Evolutionary conservation across 495 filamentous ascomycete species (phyloP).

Genomic region (Penicillium pancosmium): DNA sequence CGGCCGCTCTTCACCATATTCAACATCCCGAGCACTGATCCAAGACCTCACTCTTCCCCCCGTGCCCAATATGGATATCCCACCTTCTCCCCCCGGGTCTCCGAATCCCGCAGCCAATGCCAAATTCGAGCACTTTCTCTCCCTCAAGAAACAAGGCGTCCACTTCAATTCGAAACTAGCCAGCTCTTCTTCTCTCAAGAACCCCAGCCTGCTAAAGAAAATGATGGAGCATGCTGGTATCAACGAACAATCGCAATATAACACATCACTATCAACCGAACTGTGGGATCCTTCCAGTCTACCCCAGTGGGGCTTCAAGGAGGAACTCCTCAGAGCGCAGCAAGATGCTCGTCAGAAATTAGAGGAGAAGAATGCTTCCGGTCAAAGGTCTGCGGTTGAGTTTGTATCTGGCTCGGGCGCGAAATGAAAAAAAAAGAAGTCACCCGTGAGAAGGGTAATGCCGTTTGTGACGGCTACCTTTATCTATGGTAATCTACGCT

Average conservation of each 20-base stretch:
- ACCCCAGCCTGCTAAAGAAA: conserved; percentile 78
- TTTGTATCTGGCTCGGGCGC: conserved; percentile 64
- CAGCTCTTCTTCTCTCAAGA: conserved; percentile 69
- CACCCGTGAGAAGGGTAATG: conserved; percentile 8
- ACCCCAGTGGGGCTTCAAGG: conserved; percentile 73
- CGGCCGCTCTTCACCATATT: conserved; percentile 69
- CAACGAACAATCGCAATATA: conserved; percentile 68
- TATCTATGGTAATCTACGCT: too few species aligned
- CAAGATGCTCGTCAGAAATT: conserved; percentile 59
- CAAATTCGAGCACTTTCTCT: conserved; percentile 83
- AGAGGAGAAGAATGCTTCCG: conserved; percentile 55
- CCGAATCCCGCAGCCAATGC: conserved; percentile 63
- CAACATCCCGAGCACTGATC: conserved; percentile 63
- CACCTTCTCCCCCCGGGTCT: conserved; percentile 79
- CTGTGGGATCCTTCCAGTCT: conserved; percentile 69
- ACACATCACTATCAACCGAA: conserved; percentile 66
- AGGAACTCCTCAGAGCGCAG: conserved; percentile 68
- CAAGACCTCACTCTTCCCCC: conserved; percentile 87
- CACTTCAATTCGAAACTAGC: conserved; percentile 91
- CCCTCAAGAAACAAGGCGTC: conserved; percentile 78
- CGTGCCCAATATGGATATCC: conserved; percentile 76
- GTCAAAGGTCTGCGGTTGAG: conserved; percentile 67
- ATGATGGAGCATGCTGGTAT: conserved; percentile 82
- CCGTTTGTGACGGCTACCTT: too few species aligned
- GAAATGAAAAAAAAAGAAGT: conserved; percentile 10